phyloP scores from a whole-genome alignment of 352 stramenopile species.

The Globisporangium heterothallicum region DNA sequence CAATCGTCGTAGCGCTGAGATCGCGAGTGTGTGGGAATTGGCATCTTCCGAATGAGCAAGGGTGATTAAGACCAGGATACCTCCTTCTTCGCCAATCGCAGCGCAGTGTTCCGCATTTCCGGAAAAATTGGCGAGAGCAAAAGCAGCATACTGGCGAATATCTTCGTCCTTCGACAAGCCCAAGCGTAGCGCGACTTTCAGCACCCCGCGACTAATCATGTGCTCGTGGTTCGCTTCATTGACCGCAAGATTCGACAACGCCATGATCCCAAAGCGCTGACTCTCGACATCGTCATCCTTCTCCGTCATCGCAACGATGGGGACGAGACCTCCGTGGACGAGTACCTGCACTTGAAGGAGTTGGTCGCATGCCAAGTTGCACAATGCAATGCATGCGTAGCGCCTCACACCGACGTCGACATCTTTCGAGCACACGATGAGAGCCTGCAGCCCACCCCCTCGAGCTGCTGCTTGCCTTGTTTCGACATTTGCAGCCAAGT shows the following conservation, averaged over 20 bases:
- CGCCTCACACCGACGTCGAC: constrained; percentile 74
- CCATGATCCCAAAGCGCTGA: constrained; percentile 92
- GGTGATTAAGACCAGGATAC: constrained; percentile 85
- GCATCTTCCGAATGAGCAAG: constrained; percentile 85
- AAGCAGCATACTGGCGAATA: constrained; percentile 87
- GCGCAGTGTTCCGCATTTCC: constrained; percentile 85
- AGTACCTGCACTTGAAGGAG: constrained; percentile 90
- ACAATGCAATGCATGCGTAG: constrained; percentile 94
- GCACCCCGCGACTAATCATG: constrained; percentile 84
- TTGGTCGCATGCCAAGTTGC: constrained; percentile 91
- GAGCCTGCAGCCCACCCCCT: constrained; percentile 89
- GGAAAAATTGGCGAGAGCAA: constrained; percentile 91
- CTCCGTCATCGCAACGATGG: constrained; percentile 82
- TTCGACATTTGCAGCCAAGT: constrained; percentile 92
- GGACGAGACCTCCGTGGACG: constrained; percentile 88
- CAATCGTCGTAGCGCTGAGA: constrained; percentile 90
- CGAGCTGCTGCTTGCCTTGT: constrained; percentile 83
- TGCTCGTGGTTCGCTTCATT: constrained; percentile 93
- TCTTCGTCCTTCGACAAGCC: constrained; percentile 74
- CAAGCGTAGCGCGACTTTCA: constrained; percentile 78
- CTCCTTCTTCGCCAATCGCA: constrained; percentile 88
- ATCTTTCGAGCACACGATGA: constrained; percentile 87
- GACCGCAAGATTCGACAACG: constrained; percentile 90
- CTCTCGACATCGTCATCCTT: constrained; percentile 64
- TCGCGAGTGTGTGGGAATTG: constrained; percentile 89